A percentile compares a stretch with the other conserved stretches of the same genome.
Evolutionary conservation across 2,329 filamentous ascomycete species (phyloP).

Genomic region (Raffaelea arxii): DNA sequence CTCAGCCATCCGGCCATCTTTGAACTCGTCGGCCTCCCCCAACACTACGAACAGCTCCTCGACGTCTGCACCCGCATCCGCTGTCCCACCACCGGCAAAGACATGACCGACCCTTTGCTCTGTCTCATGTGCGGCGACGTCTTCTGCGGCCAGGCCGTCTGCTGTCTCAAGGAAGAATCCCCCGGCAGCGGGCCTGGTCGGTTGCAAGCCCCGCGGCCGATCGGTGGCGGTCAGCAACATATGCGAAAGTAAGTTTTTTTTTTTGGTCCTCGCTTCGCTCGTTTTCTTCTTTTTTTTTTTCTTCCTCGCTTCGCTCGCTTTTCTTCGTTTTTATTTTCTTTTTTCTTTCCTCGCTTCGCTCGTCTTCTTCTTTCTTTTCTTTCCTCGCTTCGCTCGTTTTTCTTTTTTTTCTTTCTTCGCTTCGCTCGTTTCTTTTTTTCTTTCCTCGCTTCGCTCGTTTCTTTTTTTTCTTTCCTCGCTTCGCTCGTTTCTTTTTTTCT

Average conservation of each 20-base stretch:
- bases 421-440: too few species aligned
- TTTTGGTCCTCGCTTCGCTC: too few species aligned
- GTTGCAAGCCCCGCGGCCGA: slow-evolving; percentile 24
- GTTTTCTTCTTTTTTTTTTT: background rate
- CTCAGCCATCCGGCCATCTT: slow-evolving; percentile 82
- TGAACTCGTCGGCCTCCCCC: slow-evolving; percentile 84
- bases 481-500: background rate
- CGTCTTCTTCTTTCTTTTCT: too few species aligned
- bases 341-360: too few species aligned
- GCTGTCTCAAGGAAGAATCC: slow-evolving; percentile 62
- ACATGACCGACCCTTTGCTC: slow-evolving; percentile 80
- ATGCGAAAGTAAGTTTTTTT: slow-evolving; percentile 63
- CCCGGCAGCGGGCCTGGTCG: background rate
- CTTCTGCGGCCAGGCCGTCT: slow-evolving; percentile 88
- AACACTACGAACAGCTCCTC: slow-evolving; percentile 84
- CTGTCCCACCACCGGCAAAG: slow-evolving; percentile 85
- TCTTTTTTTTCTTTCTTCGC: too few species aligned
- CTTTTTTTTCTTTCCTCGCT: background rate
- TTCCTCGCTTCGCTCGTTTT: too few species aligned
- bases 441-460: too few species aligned
- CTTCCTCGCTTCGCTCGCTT: too few species aligned
- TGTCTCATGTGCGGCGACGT: slow-evolving; percentile 96
- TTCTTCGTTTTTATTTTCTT: too few species aligned
- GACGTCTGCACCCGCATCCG: slow-evolving; percentile 77
- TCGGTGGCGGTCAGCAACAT: slow-evolving; percentile 87